Conservation (phyloP, 805 yeast genomes). For the Allodekkera sacchari region DNA sequence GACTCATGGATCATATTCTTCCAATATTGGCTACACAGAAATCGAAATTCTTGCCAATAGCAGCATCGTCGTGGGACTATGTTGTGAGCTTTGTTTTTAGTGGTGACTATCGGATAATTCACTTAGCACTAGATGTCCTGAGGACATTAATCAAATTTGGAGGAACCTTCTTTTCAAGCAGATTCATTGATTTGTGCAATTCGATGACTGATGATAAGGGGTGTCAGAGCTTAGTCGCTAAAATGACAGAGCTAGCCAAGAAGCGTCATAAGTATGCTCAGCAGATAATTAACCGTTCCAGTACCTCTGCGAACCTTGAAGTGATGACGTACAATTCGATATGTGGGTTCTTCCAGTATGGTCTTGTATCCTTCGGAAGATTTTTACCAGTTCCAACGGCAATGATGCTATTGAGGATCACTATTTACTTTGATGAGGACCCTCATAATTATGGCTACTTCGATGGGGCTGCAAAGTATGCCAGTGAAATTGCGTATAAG, state of each 20-base stretch:
- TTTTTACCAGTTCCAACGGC: slow-evolving; percentile 32
- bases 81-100: slow-evolving; percentile 18
- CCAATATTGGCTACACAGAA: slow-evolving; percentile 48
- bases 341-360: slow-evolving; percentile 26
- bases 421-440: slow-evolving; percentile 17
- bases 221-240: slow-evolving; percentile 9
- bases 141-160: slow-evolving; percentile 24
- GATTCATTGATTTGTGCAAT: slow-evolving; percentile 36
- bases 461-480: slow-evolving; percentile 15
- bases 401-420: slow-evolving; percentile 27
- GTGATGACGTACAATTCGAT: slow-evolving; percentile 17
- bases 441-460: slow-evolving; percentile 20
- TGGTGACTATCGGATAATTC: slow-evolving; percentile 23
- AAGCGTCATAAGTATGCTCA: background rate
- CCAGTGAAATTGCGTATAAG: background rate
- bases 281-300: slow-evolving; percentile 11
- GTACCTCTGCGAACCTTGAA: slow-evolving; percentile 22
- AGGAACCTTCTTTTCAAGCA: slow-evolving; percentile 38
- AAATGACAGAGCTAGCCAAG: slow-evolving; percentile 3
- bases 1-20: slow-evolving; percentile 33
- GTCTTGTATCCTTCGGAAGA: slow-evolving; percentile 32
- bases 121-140: slow-evolving; percentile 22
- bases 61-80: slow-evolving; percentile 48
- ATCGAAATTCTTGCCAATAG: slow-evolving; percentile 37
- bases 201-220: slow-evolving; percentile 4